A percentile compares a stretch with the other conserved stretches of the same genome.
These are phyloP conservation scores for Pelargonium exstipulatum DNA, from an alignment of 441 rosid genomes.

Conservation along the genomic window DNA sequence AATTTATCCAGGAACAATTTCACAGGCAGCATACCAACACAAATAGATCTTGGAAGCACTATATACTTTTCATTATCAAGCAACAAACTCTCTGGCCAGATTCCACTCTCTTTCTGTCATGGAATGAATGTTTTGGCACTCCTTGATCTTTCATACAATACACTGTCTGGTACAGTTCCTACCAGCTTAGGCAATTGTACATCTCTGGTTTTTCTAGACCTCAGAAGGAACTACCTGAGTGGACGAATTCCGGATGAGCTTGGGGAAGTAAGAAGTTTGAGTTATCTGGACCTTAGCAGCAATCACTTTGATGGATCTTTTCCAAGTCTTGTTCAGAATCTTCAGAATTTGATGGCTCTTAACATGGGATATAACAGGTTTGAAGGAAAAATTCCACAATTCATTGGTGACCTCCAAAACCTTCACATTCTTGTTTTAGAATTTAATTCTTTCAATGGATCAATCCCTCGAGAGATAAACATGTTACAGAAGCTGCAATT, in stretches of 20 bases:
- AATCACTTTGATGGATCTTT: conserved; percentile 7
- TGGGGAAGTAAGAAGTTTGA: conserved; percentile 7
- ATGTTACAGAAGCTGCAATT: conserved; percentile 12
- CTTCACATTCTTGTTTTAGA: conserved; percentile 12
- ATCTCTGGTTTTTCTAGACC: conserved; percentile 9
- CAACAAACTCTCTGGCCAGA: conserved; percentile 10
- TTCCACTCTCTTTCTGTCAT: conserved; percentile 8
- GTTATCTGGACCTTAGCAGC: conserved; percentile 6
- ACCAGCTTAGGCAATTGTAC: conserved; percentile 8
- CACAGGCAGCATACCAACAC: conserved; percentile 3
- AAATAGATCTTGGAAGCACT: neutral
- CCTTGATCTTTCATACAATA: conserved; percentile 13
- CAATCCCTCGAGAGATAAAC: conserved; percentile 12
- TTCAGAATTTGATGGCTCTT: conserved; percentile 11
- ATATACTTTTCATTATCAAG: conserved; percentile 11
- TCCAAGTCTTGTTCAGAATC: conserved; percentile 13
- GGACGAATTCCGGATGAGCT: conserved; percentile 9
- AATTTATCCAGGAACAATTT: conserved; percentile 9
- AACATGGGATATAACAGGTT: conserved; percentile 9
- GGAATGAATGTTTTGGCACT: neutral
- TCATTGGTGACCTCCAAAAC: conserved; percentile 9
- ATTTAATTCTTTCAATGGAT: conserved; percentile 7
- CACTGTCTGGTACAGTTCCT: conserved; percentile 7
- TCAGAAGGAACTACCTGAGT: neutral
- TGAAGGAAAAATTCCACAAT: neutral